Conservation (phyloP, 177 flowering plant genomes). For the Tripterygium wilfordii region DNA sequence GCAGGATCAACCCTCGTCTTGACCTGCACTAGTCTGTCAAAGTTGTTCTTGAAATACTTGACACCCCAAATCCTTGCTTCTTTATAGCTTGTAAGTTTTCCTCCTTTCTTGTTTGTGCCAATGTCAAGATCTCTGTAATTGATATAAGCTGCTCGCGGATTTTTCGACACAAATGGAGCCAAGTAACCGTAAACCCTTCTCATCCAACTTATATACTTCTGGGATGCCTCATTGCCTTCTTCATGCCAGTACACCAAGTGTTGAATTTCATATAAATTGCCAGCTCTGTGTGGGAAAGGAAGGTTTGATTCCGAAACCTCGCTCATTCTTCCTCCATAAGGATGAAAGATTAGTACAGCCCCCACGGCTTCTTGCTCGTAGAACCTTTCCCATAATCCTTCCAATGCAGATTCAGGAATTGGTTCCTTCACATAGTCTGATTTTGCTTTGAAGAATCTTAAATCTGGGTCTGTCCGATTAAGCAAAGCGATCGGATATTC, state of each 20-base stretch:
- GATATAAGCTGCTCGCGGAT: not conserved
- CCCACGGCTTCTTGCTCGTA: not conserved
- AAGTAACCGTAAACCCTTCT: conserved; percentile 1
- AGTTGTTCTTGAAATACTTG: conserved; percentile 10
- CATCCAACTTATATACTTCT: conserved; percentile 1
- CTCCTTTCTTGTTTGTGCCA: not conserved
- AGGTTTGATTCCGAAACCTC: conserved; percentile 7
- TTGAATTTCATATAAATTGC: not conserved
- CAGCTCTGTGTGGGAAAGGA: conserved; percentile 10
- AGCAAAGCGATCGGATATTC: conserved; percentile 8
- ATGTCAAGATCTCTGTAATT: conserved; percentile 6
- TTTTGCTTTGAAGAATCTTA: conserved; percentile 12
- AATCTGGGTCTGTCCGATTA: not conserved
- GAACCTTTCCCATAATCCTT: conserved; percentile 8
- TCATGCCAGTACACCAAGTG: not conserved
- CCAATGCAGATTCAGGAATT: conserved; percentile 12
- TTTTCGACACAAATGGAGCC: conserved; percentile 1
- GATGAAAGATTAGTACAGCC: conserved; percentile 8
- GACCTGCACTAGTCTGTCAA: conserved; percentile 11
- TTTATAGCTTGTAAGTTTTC: conserved; percentile 1
- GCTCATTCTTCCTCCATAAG: conserved; percentile 26
- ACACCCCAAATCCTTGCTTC: conserved; percentile 15
- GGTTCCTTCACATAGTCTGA: conserved; percentile 16
- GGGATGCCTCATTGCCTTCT: not conserved
- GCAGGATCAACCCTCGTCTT: conserved; percentile 19